Base-by-base conservation (phyloP, 176 grass and related monocot genomes). In the Cenchrus fungigraminus region DNA sequence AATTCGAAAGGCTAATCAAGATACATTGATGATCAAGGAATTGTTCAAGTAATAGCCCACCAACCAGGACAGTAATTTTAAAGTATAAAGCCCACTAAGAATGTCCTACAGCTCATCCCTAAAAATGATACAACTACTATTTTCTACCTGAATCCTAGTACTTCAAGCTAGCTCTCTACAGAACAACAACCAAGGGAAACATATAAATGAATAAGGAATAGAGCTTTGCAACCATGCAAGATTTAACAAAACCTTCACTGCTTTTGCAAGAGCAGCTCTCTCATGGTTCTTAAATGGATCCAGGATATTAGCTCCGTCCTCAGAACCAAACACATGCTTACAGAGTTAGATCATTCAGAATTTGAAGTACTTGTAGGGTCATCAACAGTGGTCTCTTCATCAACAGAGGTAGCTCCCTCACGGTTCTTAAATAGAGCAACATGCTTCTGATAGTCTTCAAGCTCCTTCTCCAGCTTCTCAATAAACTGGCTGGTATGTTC, bases 401-500 rank as follows among this genome's bases (percentile, higher is more conserved):
- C 50, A 34, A 57, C 74, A 78, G 80, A 64, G 68, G 25, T 29
- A 83, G 65, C 71, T n/a, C 46, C 90, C 37, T 74, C 69, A 9
- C 12, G 59, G n/a, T 87, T 91, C 84, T 87, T 91, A 74, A 90
- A 94, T 74, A 94, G 66, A 29, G 87, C 79, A 78, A 93, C 89
- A 86, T 97, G 79, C 80, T 94, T 92, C 10, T 79, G 86, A 72
- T 94, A 94, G 25, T 94, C 89, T 74, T 97, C 94, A 61, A 97
- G 82, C 54, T 94, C 89, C 17, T 81, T 69, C 85, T 91, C 94
- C 6, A 93, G 69, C 71, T 87, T 89, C 84, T 96, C 94, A 60
- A 96, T 88, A 70, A 89, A 93, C 31, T 91, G 84, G 53, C 94
- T 81, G n/a, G 89, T 91, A 81, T 96, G 94, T 37, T 96, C 89